These are phyloP conservation scores for Dalbergia cochinchinensis DNA, from an alignment of 306 rosid species.

Conservation along the genomic window DNA sequence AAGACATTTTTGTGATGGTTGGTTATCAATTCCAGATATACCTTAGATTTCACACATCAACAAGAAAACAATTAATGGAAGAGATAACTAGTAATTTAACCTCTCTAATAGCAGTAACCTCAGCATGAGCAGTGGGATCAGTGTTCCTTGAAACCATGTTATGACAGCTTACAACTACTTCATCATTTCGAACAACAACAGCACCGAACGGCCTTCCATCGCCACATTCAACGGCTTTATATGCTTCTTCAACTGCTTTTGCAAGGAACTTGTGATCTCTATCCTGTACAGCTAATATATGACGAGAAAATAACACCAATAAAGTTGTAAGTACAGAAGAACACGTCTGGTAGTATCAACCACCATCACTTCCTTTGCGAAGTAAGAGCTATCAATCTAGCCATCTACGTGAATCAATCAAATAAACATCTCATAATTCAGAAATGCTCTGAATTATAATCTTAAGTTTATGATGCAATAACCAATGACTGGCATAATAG, in stretches of 20 bases:
- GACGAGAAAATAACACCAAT: conserved; percentile 29
- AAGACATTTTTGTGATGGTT: neutral
- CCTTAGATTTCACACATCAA: conserved; percentile 31
- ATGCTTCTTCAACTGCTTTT: conserved; percentile 86
- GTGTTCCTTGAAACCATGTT: conserved; percentile 79
- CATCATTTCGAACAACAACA: conserved; percentile 78
- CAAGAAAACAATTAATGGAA: conserved; percentile 10
- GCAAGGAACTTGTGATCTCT: conserved; percentile 76
- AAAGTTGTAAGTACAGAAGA: neutral
- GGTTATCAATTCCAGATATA: neutral
- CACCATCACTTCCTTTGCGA: too few species aligned
- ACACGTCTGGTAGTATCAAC: neutral
- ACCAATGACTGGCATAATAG: too few species aligned
- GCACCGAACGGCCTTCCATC: conserved; percentile 95
- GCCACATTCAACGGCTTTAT: conserved; percentile 81
- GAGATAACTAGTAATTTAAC: conserved; percentile 48
- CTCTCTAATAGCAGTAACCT: conserved; percentile 90
- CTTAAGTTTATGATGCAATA: neutral
- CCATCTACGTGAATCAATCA: neutral
- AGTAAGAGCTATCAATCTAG: too few species aligned
- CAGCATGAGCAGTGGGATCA: conserved; percentile 93
- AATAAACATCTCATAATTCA: neutral
- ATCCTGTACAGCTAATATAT: conserved; percentile 69
- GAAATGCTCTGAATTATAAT: neutral
- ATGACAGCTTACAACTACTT: conserved; percentile 84